Conservation (phyloP, 129 eudicot genomes). For the Escallonia herrerae region DNA sequence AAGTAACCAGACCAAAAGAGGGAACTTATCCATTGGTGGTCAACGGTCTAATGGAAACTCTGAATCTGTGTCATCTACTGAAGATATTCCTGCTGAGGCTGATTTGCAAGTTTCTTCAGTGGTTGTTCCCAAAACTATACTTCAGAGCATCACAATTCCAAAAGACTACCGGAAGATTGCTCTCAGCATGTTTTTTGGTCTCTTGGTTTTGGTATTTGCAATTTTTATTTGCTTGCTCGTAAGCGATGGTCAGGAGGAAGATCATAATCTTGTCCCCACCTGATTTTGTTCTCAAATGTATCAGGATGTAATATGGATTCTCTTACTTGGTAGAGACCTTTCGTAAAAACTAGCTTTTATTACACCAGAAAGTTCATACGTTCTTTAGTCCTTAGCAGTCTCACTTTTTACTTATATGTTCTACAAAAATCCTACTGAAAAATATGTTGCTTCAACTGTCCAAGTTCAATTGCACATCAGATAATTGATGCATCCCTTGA, state of each 20-base stretch:
- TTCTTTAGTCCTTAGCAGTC: too few species aligned
- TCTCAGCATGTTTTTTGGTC: slow-evolving; percentile 18
- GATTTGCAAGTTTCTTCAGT: slow-evolving; percentile 13
- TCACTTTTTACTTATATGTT: too few species aligned
- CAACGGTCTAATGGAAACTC: slow-evolving; percentile 35
- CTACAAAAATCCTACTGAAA: too few species aligned
- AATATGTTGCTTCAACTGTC: too few species aligned
- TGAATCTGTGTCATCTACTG: slow-evolving; percentile 77
- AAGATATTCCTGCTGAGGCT: slow-evolving; percentile 22
- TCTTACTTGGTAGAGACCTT: slow-evolving; percentile 3
- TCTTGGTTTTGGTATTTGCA: slow-evolving; percentile 44
- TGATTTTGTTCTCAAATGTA: slow-evolving; percentile 22
- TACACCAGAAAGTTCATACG: too few species aligned
- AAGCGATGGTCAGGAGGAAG: slow-evolving; percentile 30
- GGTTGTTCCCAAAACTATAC: slow-evolving; percentile 16
- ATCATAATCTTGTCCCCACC: slow-evolving; percentile 63
- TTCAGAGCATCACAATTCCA: background rate
- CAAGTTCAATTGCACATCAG: too few species aligned
- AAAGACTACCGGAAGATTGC: slow-evolving; percentile 7
- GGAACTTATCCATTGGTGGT: slow-evolving; percentile 17
- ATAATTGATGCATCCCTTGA: too few species aligned
- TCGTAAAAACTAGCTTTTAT: too few species aligned
- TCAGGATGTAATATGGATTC: background rate
- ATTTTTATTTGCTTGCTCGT: slow-evolving; percentile 34
- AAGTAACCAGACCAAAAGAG: slow-evolving; percentile 3